Evolutionary conservation across 2,329 filamentous ascomycete species (phyloP).

Genomic region (Fonsecaea multimorphosa): DNA sequence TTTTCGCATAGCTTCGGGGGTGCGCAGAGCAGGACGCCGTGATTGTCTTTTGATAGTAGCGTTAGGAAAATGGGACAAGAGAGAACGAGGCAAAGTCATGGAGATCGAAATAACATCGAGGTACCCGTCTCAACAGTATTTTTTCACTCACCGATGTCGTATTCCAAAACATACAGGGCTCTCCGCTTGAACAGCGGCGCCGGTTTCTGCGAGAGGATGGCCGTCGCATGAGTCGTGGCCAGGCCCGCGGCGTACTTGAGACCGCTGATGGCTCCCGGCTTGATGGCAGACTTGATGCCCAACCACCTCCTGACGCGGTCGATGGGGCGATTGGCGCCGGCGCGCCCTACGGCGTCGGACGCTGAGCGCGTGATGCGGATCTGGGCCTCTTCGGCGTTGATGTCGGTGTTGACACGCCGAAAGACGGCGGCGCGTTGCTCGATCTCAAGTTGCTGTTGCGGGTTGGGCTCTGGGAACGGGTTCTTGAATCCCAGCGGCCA

Average conservation of each 20-base stretch:
- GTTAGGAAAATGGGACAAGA: neutral
- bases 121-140: neutral
- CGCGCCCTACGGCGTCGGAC: constrained; percentile 1
- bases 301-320: constrained; percentile 8
- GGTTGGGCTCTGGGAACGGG: constrained; percentile 16
- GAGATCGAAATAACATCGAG: neutral
- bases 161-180: constrained; percentile 23
- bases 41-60: neutral
- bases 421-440: constrained; percentile 10
- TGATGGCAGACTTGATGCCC: constrained; percentile 7
- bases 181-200: constrained; percentile 9
- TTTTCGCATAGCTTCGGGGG: constrained; percentile 16
- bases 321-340: constrained; percentile 2
- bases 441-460: constrained; percentile 17
- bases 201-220: constrained; percentile 16
- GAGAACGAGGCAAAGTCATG: neutral
- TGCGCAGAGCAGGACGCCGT: constrained; percentile 11
- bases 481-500: constrained; percentile 3
- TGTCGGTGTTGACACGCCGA: constrained; percentile 11
- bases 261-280: constrained; percentile 12
- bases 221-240: constrained; percentile 17
- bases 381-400: constrained; percentile 18
- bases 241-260: constrained; percentile 15
- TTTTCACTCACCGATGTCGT: constrained; percentile 10
- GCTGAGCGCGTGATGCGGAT: constrained; percentile 14